phyloP scores from a whole-genome alignment of 164 flowering plant species.

The Vitis labrusca region DNA sequence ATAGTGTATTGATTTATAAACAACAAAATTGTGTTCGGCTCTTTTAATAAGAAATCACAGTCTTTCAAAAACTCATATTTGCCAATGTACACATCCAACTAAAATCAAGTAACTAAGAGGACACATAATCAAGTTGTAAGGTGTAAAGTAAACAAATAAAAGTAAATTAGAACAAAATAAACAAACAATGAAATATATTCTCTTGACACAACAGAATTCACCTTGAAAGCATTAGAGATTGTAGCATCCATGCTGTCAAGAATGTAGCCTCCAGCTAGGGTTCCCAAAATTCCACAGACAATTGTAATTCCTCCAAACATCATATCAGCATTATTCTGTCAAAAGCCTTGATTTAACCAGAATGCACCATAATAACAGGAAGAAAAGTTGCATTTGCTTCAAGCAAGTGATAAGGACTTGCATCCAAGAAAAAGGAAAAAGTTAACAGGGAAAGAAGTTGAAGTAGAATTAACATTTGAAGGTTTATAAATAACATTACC shows the following conservation, averaged over 20 bases:
- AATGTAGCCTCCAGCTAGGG: conserved; percentile 74
- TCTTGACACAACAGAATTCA: conserved; percentile 11
- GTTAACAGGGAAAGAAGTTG: too few species aligned
- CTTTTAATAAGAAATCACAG: too few species aligned
- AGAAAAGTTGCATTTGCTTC: neutral
- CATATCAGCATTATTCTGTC: conserved; percentile 76
- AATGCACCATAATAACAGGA: neutral
- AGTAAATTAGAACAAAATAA: neutral
- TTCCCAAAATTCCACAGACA: conserved; percentile 38
- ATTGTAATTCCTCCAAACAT: neutral
- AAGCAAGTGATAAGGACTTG: too few species aligned
- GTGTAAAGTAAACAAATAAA: too few species aligned
- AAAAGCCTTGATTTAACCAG: conserved; percentile 4
- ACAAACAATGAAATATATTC: neutral
- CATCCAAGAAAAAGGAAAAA: too few species aligned
- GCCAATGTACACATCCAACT: too few species aligned
- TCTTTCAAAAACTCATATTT: too few species aligned
- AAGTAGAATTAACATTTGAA: neutral
- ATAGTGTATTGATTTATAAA: too few species aligned
- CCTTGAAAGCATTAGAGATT: conserved; percentile 90
- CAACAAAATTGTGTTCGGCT: too few species aligned
- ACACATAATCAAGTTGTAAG: too few species aligned
- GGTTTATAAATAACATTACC: conserved; percentile 40
- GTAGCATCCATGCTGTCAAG: conserved; percentile 71
- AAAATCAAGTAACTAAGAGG: too few species aligned